Evolutionary conservation across 352 stramenopile genomes (phyloP), one percentile per base, ranked within the genome.

Genomic region (Pythium oligandrum): DNA sequence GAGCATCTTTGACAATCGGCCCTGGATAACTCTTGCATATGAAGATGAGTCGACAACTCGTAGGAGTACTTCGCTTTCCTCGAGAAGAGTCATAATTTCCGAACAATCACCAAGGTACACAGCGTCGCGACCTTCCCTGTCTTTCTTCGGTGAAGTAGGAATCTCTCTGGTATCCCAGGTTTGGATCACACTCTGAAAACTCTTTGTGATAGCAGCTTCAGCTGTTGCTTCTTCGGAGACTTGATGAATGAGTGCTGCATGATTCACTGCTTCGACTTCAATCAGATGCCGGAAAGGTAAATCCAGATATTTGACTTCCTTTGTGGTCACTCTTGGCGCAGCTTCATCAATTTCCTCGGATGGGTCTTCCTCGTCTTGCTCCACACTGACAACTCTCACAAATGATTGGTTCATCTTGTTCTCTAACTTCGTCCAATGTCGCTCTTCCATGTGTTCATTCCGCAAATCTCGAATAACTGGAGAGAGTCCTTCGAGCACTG

Each of bases 371-470:
- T 34, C 17, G 8, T 9, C 11, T 11, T 46, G 3, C 17, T 48
- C 30, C 4, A 48, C 47, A 33, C 17, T 30, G 9, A 9, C 40
- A 7, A 30, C 8, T 37, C 35, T 50, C 12, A 57, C 51, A 17
- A 89, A 76, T 0, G 55, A 71, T 11, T 70, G 83, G 11, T 75
- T 56, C 59, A 89, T 65, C 48, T 87, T 91, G 62, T 85, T 61
- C 48, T 91, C 80, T 0, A 91, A 59, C 43, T 88, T 88, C 2
- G 60, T 75, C 80, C 80, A 91, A 51, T 91, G 80, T 4, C 76
- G 74, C 26, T 84, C 73, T 37, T 70, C 66, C 17, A 91, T 17
- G 31, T 75, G 53, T 0, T 75, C 66, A 33, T 88, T 91, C 6
- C 78, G 66, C 2, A 91, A 50, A 52, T 89, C 77, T 3, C 72